Evolutionary conservation across 257 asterid species (phyloP).

Genomic region (Primulina eburnea): DNA sequence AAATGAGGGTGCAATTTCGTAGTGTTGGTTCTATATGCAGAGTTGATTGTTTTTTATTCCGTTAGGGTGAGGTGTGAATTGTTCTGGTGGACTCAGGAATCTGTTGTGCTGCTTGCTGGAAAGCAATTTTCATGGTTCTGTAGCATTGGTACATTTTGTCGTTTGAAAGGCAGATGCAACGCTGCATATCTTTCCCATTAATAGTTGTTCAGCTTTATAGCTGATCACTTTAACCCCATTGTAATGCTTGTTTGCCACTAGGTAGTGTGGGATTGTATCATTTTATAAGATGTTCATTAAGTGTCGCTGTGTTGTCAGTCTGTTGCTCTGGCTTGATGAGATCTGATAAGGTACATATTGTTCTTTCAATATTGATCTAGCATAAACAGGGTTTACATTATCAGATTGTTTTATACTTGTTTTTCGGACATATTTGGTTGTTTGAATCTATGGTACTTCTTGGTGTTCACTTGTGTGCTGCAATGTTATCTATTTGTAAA

Average conservation of each 20-base stretch:
- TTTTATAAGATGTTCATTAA: slow-evolving; percentile 7
- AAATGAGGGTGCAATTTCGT: too few species aligned
- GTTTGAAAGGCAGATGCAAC: not conserved
- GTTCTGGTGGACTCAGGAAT: too few species aligned
- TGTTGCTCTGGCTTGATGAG: not conserved
- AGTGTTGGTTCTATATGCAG: too few species aligned
- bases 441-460: not conserved
- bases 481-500: too few species aligned
- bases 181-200: not conserved
- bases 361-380: too few species aligned
- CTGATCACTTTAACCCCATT: not conserved
- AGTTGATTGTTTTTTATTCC: too few species aligned
- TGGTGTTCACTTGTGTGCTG: not conserved
- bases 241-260: too few species aligned
- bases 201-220: not conserved
- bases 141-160: not conserved
- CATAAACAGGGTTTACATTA: too few species aligned
- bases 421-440: not conserved
- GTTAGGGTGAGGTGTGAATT: too few species aligned
- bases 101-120: too few species aligned
- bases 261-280: not conserved
- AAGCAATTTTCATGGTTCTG: too few species aligned
- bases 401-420: slow-evolving; percentile 9
- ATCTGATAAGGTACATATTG: not conserved
- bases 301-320: slow-evolving; percentile 1